Evolutionary conservation across 2,329 filamentous ascomycete species (phyloP), one percentile per base, ranked within the genome.

Genomic region (Cordyceps cicadae): DNA sequence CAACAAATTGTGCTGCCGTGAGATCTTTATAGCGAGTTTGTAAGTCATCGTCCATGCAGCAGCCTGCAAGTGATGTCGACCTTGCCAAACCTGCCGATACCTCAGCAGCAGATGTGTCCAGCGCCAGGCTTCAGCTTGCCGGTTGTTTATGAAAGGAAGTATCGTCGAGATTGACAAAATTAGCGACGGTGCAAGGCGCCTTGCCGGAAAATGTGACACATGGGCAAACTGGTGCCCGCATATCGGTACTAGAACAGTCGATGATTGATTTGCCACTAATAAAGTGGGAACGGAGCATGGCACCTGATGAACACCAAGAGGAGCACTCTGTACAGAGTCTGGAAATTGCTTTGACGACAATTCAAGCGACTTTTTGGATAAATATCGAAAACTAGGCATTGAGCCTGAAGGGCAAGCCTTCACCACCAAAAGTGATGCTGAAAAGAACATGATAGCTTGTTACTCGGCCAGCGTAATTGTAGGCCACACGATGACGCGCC

Each of bases 401-500:
- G n/a, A 24, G 11, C 17, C 14, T 15, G 29, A 39, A 17, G 32
- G 17, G 17, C 7, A 9, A n/a, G n/a, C 19, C 19, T 7, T 19
- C 21, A 2, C 41, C n/a, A 5, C n/a, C 21, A 3, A 17, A 26
- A n/a, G 19, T 15, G 19, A 12, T 37, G 39, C 26, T 32, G 26
- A 46, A 29, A 55, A 12, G 41, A 6, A 24, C 11, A n/a, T 45
- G 37, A n/a, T 14, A 29, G 29, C 7, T 29, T 7, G 29, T 29
- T 29, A 8, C 29, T 49, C 17, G 39, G 26, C 37, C 32, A 15
- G 21, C 19, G 21, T 59, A 51, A n/a, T 32, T 3, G 17, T 59
- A 51, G 43, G 56, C 37, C 26, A 34, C 37, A 4, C 34, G 56
- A 59, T 59, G 48, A 59, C 48, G 56, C 56, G 48, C 37, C 56